phyloP scores from a whole-genome alignment of 2,329 filamentous ascomycete species.

The Claviceps pazoutovae region DNA sequence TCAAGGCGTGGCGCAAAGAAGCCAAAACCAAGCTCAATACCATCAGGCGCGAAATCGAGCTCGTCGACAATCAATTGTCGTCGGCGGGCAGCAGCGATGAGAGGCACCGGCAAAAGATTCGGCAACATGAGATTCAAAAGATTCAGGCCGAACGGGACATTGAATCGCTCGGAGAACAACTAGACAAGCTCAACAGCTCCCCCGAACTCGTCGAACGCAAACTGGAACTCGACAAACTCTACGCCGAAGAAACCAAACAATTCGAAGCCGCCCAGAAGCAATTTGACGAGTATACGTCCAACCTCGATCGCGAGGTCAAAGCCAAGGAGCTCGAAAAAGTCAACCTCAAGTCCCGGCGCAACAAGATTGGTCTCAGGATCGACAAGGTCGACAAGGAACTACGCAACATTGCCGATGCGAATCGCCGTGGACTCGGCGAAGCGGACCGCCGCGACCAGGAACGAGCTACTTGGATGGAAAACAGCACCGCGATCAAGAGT shows the following conservation, averaged over 20 bases:
- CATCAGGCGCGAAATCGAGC: constrained; percentile 61
- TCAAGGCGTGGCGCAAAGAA: constrained; percentile 61
- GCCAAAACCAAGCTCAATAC: constrained; percentile 55
- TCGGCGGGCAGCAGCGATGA: constrained; percentile 63
- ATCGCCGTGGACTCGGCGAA: constrained; percentile 49
- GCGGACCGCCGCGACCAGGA: constrained; percentile 45
- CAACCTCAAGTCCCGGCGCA: constrained; percentile 51
- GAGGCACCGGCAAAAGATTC: constrained; percentile 58
- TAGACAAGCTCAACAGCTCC: constrained; percentile 50
- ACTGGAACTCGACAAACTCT: constrained; percentile 37
- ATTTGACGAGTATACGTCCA: constrained; percentile 44
- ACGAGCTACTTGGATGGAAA: constrained; percentile 31
- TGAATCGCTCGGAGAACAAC: constrained; percentile 37
- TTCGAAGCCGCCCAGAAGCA: constrained; percentile 43
- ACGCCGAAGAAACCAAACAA: constrained; percentile 41
- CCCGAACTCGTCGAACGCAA: constrained; percentile 49
- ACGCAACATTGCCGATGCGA: constrained; percentile 55
- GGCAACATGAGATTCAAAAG: constrained; percentile 62
- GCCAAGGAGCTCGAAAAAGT: constrained; percentile 50
- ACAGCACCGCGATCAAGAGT: constrained; percentile 31
- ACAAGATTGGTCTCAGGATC: constrained; percentile 58
- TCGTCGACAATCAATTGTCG: constrained; percentile 49
- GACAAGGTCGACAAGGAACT: constrained; percentile 61
- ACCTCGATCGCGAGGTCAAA: constrained; percentile 49
- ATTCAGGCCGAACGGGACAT: constrained; percentile 48